Conservation (phyloP, 2,329 filamentous ascomycete species). For the Akanthomyces lecanii region DNA sequence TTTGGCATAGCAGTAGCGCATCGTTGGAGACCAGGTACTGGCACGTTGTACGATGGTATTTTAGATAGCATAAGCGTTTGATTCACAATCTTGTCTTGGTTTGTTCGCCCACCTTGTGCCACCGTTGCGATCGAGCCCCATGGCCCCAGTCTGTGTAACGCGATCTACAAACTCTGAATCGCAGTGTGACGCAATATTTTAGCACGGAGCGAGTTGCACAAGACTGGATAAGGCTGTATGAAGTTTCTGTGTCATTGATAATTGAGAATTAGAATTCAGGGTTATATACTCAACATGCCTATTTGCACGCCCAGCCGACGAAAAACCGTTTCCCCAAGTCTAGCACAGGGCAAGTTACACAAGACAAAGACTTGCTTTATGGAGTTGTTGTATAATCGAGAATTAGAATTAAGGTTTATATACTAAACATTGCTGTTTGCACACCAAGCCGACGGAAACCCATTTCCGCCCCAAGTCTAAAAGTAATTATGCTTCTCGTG, state of each 20-base stretch:
- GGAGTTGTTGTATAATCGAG: not conserved
- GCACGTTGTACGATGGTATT: not conserved
- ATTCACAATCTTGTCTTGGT: not conserved
- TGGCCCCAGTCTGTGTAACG: not conserved
- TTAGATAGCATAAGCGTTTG: slow-evolving; percentile 7
- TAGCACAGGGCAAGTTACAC: no score
- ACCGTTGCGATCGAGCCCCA: not conserved
- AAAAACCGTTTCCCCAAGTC: no score
- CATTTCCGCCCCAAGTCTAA: not conserved
- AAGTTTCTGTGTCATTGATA: no score
- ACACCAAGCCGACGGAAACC: not conserved
- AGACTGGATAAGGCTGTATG: not conserved
- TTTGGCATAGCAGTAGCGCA: not conserved
- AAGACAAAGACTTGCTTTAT: not conserved
- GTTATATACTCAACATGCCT: no score
- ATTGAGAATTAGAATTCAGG: no score
- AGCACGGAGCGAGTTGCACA: not conserved
- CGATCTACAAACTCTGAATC: not conserved
- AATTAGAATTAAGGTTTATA: slow-evolving; percentile 14
- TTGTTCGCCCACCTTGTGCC: not conserved
- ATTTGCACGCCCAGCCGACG: no score
- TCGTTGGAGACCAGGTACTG: not conserved
- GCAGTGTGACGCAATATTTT: not conserved
- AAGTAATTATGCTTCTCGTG: not conserved
- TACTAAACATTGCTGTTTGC: not conserved